Evolutionary conservation across 306 rosid genomes (phyloP).

Genomic region (Lablab purpureus): DNA sequence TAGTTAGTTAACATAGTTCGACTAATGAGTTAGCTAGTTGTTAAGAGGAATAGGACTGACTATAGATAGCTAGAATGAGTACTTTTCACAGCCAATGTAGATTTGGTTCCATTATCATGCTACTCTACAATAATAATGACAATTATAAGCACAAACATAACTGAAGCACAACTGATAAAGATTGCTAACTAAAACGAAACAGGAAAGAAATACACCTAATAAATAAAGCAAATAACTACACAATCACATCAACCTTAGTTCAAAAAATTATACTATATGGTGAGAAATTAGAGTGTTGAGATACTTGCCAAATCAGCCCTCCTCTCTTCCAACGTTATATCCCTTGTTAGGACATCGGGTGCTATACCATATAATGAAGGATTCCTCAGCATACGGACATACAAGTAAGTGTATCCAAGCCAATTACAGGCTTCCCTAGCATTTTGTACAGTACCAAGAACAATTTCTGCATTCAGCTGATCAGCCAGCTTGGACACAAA

Average conservation of each 20-base stretch:
- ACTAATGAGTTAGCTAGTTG: too few species aligned
- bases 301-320: conserved; percentile 89
- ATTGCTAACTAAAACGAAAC: not conserved
- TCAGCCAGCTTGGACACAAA: conserved; percentile 93
- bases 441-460: conserved; percentile 93
- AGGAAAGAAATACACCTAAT: not conserved
- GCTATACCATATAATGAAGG: conserved; percentile 86
- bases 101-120: conserved; percentile 18
- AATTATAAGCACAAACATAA: conserved; percentile 4
- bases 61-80: not conserved
- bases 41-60: too few species aligned
- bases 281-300: not conserved
- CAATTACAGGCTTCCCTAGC: conserved; percentile 85
- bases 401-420: conserved; percentile 88
- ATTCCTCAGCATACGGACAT: conserved; percentile 80
- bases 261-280: not conserved
- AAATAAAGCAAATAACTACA: conserved; percentile 13
- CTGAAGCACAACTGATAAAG: not conserved
- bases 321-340: conserved; percentile 79
- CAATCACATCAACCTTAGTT: not conserved
- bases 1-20: too few species aligned
- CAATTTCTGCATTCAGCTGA: conserved; percentile 92
- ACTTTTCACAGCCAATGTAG: not conserved
- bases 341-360: conserved; percentile 74
- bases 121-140: conserved; percentile 8